Conservation (phyloP, 352 stramenopile genomes). For the Globisporangium heterothallicum region DNA sequence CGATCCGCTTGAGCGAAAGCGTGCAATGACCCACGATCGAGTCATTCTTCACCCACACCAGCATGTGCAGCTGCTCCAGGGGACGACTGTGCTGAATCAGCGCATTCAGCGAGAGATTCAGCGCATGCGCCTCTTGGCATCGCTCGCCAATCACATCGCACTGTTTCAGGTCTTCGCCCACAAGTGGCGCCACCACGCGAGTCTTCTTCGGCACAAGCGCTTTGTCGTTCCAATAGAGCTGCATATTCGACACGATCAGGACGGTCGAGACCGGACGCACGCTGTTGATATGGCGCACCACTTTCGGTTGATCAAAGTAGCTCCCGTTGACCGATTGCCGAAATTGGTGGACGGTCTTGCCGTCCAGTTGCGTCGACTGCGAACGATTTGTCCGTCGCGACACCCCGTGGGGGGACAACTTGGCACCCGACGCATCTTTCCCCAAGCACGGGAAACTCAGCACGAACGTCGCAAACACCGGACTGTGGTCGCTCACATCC, state of each 20-base stretch:
- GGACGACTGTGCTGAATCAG: constrained; percentile 66
- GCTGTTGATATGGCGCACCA: constrained; percentile 56
- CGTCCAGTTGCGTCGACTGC: constrained; percentile 32
- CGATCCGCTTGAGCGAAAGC: constrained; percentile 75
- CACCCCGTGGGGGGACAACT: background rate
- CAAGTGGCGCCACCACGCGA: constrained; percentile 62
- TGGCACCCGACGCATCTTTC: constrained; percentile 13
- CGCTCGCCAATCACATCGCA: constrained; percentile 75
- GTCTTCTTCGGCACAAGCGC: constrained; percentile 77
- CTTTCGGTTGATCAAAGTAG: constrained; percentile 75
- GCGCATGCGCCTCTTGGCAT: constrained; percentile 36
- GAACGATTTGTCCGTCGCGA: constrained; percentile 41
- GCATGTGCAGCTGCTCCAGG: constrained; percentile 77
- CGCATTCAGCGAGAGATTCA: constrained; percentile 66
- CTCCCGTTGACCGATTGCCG: constrained; percentile 34
- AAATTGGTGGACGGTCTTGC: constrained; percentile 18
- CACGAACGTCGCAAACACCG: constrained; percentile 71
- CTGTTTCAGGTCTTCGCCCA: constrained; percentile 75
- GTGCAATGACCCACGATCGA: constrained; percentile 75
- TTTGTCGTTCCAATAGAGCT: constrained; percentile 63
- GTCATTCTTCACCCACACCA: constrained; percentile 81
- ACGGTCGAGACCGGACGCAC: constrained; percentile 61
- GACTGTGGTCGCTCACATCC: constrained; percentile 81
- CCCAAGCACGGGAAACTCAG: constrained; percentile 58
- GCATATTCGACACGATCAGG: constrained; percentile 71